Evolutionary conservation across 352 stramenopile genomes (phyloP).

Genomic region (Pythium guiyangense): DNA sequence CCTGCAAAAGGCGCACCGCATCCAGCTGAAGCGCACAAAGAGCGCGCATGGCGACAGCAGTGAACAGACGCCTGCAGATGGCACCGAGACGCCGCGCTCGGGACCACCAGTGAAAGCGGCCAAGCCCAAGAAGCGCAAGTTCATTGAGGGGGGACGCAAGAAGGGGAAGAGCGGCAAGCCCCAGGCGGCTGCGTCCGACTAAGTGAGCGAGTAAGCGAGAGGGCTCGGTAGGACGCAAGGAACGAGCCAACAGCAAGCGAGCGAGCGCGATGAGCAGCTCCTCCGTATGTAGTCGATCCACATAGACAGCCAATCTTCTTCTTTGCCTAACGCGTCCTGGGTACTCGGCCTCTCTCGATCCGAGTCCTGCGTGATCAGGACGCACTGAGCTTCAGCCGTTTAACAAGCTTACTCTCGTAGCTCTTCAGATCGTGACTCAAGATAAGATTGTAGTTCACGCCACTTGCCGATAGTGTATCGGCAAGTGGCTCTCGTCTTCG

Average conservation of each 20-base stretch:
- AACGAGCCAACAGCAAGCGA: neutral
- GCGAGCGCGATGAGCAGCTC: neutral
- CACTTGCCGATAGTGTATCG: too few species aligned
- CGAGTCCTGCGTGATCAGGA: too few species aligned
- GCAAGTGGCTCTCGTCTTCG: too few species aligned
- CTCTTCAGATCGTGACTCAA: too few species aligned
- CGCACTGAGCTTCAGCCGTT: too few species aligned
- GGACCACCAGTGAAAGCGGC: neutral
- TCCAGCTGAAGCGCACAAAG: constrained; percentile 24
- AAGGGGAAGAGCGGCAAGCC: constrained; percentile 1
- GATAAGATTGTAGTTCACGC: too few species aligned
- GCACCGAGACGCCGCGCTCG: neutral
- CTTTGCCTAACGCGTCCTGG: too few species aligned
- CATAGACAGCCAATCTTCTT: too few species aligned
- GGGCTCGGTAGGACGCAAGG: too few species aligned
- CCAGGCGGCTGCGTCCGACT: neutral
- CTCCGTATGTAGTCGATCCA: too few species aligned
- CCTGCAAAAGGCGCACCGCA: constrained; percentile 75
- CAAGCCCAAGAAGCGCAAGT: constrained; percentile 13
- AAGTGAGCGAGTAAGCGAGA: neutral
- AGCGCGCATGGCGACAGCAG: neutral
- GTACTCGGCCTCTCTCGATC: too few species aligned
- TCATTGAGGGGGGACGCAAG: constrained; percentile 3
- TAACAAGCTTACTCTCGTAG: too few species aligned
- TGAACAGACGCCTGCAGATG: neutral